phyloP scores from a whole-genome alignment of 1,284 basidiomycete species.

The Leccinum fallax region DNA sequence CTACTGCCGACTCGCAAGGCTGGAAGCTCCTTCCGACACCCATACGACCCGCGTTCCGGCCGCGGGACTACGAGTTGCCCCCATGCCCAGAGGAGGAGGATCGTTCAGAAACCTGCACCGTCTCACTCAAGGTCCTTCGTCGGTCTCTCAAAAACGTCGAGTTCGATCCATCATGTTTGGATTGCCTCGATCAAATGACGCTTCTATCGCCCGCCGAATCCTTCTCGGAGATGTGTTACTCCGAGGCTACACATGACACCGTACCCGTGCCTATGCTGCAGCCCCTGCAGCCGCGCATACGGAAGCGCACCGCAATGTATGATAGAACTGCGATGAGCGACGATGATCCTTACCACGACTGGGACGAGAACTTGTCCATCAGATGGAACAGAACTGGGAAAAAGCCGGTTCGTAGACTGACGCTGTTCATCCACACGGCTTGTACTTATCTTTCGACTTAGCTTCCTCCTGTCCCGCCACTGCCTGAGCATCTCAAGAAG shows the following conservation, averaged over 20 bases:
- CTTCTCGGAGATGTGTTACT: constrained; percentile 36
- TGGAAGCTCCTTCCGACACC: constrained; percentile 36
- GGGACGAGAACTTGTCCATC: constrained; percentile 38
- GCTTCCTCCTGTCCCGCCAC: constrained; percentile 31
- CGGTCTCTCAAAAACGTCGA: constrained; percentile 37
- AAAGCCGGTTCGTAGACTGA: constrained; percentile 27
- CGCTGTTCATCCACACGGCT: not conserved
- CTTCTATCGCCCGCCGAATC: constrained; percentile 38
- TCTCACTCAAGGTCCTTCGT: constrained; percentile 35
- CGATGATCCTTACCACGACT: constrained; percentile 38
- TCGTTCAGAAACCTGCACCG: constrained; percentile 26
- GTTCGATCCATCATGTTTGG: constrained; percentile 37
- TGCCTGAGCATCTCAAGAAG: constrained; percentile 31
- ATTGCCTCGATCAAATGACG: constrained; percentile 38
- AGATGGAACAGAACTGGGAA: constrained; percentile 7
- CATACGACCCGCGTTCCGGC: constrained; percentile 37
- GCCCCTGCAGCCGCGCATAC: constrained; percentile 36
- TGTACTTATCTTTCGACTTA: constrained; percentile 17
- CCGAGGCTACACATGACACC: constrained; percentile 36
- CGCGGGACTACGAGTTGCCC: constrained; percentile 35
- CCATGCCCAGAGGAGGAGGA: constrained; percentile 33
- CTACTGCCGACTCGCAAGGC: constrained; percentile 35
- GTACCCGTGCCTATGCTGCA: constrained; percentile 30
- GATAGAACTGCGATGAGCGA: constrained; percentile 38
- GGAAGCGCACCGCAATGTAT: constrained; percentile 30